Conservation (phyloP, 169 alveolate genomes). For the Eimeria tenella region DNA sequence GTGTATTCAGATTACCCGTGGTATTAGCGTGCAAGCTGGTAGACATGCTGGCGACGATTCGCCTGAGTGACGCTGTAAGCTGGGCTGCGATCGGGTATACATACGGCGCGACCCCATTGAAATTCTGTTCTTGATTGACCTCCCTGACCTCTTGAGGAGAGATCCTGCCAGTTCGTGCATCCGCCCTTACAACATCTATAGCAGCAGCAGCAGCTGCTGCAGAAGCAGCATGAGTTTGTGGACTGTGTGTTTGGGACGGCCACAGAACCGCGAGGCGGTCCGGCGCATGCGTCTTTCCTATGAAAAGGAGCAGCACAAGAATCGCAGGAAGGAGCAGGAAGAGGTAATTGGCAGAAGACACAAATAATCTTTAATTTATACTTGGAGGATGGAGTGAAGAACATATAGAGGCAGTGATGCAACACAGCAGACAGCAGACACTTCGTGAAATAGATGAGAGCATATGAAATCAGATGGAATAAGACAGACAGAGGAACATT, state of each 20-base stretch:
- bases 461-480: neutral
- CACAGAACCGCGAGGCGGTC: constrained; percentile 10
- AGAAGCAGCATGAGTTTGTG: neutral
- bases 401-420: neutral
- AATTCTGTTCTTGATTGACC: neutral
- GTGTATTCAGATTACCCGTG: neutral
- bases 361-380: too few species aligned
- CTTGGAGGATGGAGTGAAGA: neutral
- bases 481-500: neutral
- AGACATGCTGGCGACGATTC: neutral
- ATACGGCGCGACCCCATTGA: neutral
- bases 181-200: neutral
- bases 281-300: constrained; percentile 1
- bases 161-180: neutral
- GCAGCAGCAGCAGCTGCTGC: constrained; percentile 18
- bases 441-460: neutral
- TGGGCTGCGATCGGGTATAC: neutral
- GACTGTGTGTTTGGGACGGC: neutral
- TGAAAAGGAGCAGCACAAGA: neutral
- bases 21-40: constrained; percentile 7
- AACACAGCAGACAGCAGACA: neutral
- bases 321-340: constrained; percentile 3
- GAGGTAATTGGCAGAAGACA: constrained; percentile 6
- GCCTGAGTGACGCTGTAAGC: constrained; percentile 14
- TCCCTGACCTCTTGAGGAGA: too few species aligned